Evolutionary conservation across 352 stramenopile species (phyloP).

Genomic region (Globisporangium takayamanum): DNA sequence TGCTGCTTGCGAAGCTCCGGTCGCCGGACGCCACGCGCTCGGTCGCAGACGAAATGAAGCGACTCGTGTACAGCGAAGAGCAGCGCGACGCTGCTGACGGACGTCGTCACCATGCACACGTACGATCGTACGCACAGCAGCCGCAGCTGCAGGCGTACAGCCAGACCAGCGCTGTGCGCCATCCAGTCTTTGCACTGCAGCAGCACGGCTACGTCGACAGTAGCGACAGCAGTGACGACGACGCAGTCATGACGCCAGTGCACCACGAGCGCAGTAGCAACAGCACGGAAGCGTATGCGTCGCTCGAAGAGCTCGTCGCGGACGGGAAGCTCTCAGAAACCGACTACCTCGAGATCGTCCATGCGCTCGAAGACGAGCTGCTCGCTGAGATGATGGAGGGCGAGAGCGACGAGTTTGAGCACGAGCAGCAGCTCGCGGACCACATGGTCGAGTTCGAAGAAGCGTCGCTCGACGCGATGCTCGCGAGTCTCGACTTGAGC

Average conservation of each 20-base stretch:
- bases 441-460: slow-evolving; percentile 69
- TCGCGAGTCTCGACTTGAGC: slow-evolving; percentile 52
- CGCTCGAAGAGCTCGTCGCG: slow-evolving; percentile 60
- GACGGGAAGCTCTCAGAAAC: slow-evolving; percentile 48
- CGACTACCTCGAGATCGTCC: slow-evolving; percentile 73
- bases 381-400: slow-evolving; percentile 32
- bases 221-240: not conserved
- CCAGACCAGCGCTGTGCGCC: not conserved
- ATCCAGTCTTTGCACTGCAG: not conserved
- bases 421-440: slow-evolving; percentile 35
- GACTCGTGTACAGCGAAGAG: slow-evolving; percentile 39
- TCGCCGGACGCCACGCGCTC: slow-evolving; percentile 37
- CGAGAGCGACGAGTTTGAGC: slow-evolving; percentile 12
- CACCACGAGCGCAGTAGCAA: not conserved
- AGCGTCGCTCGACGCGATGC: slow-evolving; percentile 60
- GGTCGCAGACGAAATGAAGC: slow-evolving; percentile 59
- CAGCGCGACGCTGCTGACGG: slow-evolving; percentile 5
- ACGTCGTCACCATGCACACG: too few relatives aligned
- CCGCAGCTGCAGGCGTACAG: too few relatives aligned
- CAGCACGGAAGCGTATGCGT: slow-evolving; percentile 16
- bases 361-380: slow-evolving; percentile 65
- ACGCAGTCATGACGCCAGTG: slow-evolving; percentile 3
- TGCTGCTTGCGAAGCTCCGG: slow-evolving; percentile 58
- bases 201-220: not conserved
- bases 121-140: too few relatives aligned